Evolutionary conservation across 139 green algal genomes (phyloP), one percentile per base, ranked within the genome.

Genomic region (Picochlorum sp.): DNA sequence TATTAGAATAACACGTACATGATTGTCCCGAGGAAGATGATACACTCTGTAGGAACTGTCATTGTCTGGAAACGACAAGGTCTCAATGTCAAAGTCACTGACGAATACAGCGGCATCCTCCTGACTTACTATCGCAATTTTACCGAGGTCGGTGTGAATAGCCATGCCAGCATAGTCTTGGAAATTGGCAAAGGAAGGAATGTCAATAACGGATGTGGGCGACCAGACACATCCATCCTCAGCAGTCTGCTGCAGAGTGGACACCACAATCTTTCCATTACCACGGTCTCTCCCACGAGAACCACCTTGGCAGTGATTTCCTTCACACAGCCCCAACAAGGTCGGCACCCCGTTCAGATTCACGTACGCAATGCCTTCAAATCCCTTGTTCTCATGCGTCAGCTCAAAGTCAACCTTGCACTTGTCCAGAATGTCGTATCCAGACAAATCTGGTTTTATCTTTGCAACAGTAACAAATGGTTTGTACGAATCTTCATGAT

Each of bases 311-410:
- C 71, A 82, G 45, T 65, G 55, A 63, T 82, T 82, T 37, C 75
- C 75, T 54, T 82, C 75, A 55, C 75, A 82, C 59, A 82, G 37
- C 3, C 73, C 75, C 59, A 82, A 55, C 51, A 82, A 54, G 6
- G 47, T 71, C 26, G 60, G n/a, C 5, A 24, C 21, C 2, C 72
- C 74, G 60, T 54, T 55, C 37, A 59, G 16, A 50, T 50, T 16
- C 14, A 34, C 37, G 15, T 61, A 65, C 4, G 59, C 62, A 56
- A 63, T 65, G 14, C 7, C 18, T 41, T 60, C 64, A 49, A 49
- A 52, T 31, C 34, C 51, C 51, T 80, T 81, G 65, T 81, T 81
- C 7, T 65, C 62, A 23, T 72, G 49, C 10, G 23, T 57, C 20
- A 81, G 30, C n/a, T 72, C 49, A 16, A 79, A 67, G 13, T 81